Conservation (phyloP, 1,284 basidiomycete species). For the Pseudozyma pruni region DNA sequence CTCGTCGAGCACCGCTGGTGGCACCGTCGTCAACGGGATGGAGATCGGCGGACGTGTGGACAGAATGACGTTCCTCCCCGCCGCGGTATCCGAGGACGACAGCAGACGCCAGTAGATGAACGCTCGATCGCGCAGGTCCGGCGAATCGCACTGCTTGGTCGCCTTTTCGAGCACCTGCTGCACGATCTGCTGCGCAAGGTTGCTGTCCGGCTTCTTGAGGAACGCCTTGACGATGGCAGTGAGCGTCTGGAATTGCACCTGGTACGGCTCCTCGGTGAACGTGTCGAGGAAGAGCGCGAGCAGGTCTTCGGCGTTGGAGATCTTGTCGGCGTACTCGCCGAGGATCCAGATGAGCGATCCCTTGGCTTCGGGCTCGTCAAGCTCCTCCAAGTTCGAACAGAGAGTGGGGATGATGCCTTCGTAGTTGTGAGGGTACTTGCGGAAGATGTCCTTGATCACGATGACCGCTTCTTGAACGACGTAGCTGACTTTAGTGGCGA, state of each 20-base stretch:
- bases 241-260: conserved; percentile 93
- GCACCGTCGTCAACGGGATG: conserved; percentile 87
- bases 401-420: conserved; percentile 95
- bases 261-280: conserved; percentile 92
- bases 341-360: conserved; percentile 99
- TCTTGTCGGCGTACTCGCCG: conserved; percentile 95
- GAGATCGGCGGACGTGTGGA: conserved; percentile 91
- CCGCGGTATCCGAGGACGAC: conserved; percentile 85
- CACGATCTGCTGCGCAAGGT: conserved; percentile 79
- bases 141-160: conserved; percentile 95
- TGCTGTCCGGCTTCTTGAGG: conserved; percentile 89
- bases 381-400: conserved; percentile 92
- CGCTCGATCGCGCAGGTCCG: conserved; percentile 93
- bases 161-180: conserved; percentile 90
- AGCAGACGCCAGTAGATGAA: conserved; percentile 97
- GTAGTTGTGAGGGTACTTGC: conserved; percentile 96
- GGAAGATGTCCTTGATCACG: conserved; percentile 99
- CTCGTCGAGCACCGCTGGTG: conserved; percentile 90
- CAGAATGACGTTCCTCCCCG: conserved; percentile 90
- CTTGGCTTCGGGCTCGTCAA: conserved; percentile 98
- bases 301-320: conserved; percentile 93
- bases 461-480: conserved; percentile 98
- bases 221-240: conserved; percentile 97
- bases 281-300: conserved; percentile 88
- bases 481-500: conserved; percentile 91